Evolutionary conservation across 1,284 basidiomycete genomes (phyloP).

Genomic region (Chondrostereum purpureum): DNA sequence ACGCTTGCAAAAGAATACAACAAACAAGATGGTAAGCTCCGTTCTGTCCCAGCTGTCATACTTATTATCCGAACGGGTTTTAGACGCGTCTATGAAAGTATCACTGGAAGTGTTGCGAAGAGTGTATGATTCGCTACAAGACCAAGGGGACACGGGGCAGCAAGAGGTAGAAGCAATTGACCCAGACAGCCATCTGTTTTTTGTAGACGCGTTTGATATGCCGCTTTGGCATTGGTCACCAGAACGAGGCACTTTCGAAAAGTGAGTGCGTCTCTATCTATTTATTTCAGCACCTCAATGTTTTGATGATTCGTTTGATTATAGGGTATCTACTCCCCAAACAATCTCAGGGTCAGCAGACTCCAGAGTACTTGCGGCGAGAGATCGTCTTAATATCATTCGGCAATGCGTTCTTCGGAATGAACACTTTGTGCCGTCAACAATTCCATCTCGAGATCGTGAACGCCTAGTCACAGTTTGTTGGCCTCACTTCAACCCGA

Average conservation of each 20-base stretch:
- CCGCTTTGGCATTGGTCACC: conserved; percentile 86
- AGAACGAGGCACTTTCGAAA: conserved; percentile 80
- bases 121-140: conserved; percentile 80
- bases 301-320: too few species aligned
- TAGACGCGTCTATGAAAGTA: conserved; percentile 78
- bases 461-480: conserved; percentile 80
- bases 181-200: conserved; percentile 76
- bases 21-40: conserved; percentile 91
- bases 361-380: conserved; percentile 67
- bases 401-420: conserved; percentile 87
- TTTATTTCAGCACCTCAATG: conserved; percentile 1
- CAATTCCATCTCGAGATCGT: conserved; percentile 79
- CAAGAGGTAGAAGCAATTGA: conserved; percentile 65
- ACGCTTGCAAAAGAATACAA: conserved; percentile 85
- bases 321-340: conserved; percentile 41
- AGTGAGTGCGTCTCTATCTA: conserved; percentile 36
- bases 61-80: conserved; percentile 4
- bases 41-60: too few species aligned
- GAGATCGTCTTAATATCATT: conserved; percentile 83
- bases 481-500: conserved; percentile 7
- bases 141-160: conserved; percentile 54
- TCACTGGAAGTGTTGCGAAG: conserved; percentile 65
- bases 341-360: conserved; percentile 76
- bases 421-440: conserved; percentile 94
- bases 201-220: conserved; percentile 93